Percentiles rank a stretch among this genome's conserved stretches.
Evolutionary conservation across 129 eudicot species (phyloP).

Genomic region (Scalesia atractyloides): DNA sequence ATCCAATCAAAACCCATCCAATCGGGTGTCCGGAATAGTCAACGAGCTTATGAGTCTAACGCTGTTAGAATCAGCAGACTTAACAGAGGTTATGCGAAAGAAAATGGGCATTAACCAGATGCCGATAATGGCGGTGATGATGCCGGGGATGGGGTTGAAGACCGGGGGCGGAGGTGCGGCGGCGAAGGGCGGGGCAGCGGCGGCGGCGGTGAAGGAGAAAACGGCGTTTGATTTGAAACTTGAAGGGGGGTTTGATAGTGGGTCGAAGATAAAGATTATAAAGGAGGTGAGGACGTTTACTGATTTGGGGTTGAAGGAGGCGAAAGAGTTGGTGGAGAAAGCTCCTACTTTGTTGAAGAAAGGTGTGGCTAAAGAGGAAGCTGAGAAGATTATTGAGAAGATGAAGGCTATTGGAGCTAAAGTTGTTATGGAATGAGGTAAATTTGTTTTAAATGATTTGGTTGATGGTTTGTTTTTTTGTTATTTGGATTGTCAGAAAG

Average conservation of each 20-base stretch:
- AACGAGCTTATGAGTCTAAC: constrained; percentile 62
- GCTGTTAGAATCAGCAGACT: constrained; percentile 63
- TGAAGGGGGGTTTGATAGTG: constrained; percentile 79
- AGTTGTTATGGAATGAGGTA: constrained; percentile 88
- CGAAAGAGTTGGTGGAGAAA: constrained; percentile 93
- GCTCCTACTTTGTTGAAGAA: constrained; percentile 90
- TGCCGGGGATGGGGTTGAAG: constrained; percentile 83
- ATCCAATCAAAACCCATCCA: constrained; percentile 40
- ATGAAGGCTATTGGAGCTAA: constrained; percentile 83
- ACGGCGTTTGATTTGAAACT: constrained; percentile 84
- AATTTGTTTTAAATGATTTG: not conserved
- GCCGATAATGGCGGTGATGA: constrained; percentile 82
- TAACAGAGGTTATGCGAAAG: constrained; percentile 61
- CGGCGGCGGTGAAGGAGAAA: constrained; percentile 75
- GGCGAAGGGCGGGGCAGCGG: constrained; percentile 44
- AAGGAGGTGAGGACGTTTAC: constrained; percentile 92
- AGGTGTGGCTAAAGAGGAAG: constrained; percentile 82
- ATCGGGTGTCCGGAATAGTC: constrained; percentile 59
- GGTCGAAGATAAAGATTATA: constrained; percentile 79
- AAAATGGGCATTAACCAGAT: constrained; percentile 62
- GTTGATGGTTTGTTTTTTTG: not conserved
- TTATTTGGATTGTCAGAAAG: constrained; percentile 7
- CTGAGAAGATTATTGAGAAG: constrained; percentile 78
- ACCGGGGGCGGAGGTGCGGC: constrained; percentile 40
- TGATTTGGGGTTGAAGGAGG: constrained; percentile 89